A percentile compares a stretch with the other conserved stretches of the same genome.
Evolutionary conservation across 345 rosid species (phyloP).

Genomic region (Kernera saxatilis): DNA sequence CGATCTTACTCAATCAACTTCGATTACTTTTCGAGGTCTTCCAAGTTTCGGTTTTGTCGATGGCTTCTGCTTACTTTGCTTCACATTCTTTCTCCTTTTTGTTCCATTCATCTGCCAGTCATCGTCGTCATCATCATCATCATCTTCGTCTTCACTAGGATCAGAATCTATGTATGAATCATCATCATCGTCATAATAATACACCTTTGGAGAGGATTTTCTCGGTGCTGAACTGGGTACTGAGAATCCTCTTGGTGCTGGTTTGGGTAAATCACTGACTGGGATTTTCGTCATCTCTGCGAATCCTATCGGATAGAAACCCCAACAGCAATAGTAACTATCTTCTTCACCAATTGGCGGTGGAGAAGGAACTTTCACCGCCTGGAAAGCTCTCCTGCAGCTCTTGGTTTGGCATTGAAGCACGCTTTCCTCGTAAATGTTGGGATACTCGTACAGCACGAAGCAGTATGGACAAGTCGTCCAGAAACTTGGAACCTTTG

Average conservation of each 20-base stretch:
- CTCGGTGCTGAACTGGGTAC: conserved; percentile 23
- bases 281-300: conserved; percentile 27
- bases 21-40: conserved; percentile 35
- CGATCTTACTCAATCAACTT: conserved; percentile 12
- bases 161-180: conserved; percentile 47
- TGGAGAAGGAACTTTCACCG: conserved; percentile 48
- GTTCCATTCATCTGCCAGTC: conserved; percentile 35
- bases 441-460: conserved; percentile 65
- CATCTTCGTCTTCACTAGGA: conserved; percentile 38
- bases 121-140: conserved; percentile 44
- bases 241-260: conserved; percentile 32
- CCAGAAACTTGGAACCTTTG: conserved; percentile 59
- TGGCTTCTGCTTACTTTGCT: conserved; percentile 39
- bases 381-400: conserved; percentile 83
- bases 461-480: conserved; percentile 89
- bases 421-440: conserved; percentile 64
- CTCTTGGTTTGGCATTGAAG: conserved; percentile 55
- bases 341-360: conserved; percentile 58
- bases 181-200: conserved; percentile 38
- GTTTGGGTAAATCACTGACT: neutral
- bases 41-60: conserved; percentile 34
- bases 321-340: conserved; percentile 71
- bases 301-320: conserved; percentile 68
- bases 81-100: conserved; percentile 36
- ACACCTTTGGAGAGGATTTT: conserved; percentile 38